Percentiles rank a stretch among this genome's conserved stretches.
phyloP scores from a whole-genome alignment of 2,329 filamentous ascomycete species.

The Apiospora aurea region DNA sequence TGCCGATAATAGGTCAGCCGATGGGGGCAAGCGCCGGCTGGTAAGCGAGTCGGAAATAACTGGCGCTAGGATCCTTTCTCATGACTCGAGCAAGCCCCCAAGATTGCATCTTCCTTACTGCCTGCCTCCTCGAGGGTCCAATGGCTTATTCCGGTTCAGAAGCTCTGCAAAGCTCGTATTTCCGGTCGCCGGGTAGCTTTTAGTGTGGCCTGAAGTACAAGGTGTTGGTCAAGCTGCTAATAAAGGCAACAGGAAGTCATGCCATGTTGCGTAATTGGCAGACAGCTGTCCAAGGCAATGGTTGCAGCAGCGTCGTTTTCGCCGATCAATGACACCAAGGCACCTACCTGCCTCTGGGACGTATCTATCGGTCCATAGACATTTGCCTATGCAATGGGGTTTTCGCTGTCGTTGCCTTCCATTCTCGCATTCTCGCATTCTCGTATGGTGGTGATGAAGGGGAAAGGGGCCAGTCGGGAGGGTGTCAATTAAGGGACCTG shows the following conservation, averaged over 20 bases:
- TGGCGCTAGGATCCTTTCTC: background rate
- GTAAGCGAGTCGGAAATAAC: constrained; percentile 6
- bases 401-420: background rate
- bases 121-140: background rate
- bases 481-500: background rate
- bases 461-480: background rate
- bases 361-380: background rate
- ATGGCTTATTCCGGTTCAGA: background rate
- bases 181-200: background rate
- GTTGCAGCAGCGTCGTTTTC: background rate
- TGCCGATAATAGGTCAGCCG: background rate
- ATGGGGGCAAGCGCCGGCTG: constrained; percentile 6
- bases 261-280: background rate
- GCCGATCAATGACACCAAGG: background rate
- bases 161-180: background rate
- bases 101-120: background rate
- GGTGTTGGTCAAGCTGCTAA: background rate
- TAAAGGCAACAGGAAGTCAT: background rate
- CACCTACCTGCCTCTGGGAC: background rate
- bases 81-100: background rate
- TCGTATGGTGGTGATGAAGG: background rate
- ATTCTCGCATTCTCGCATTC: background rate
- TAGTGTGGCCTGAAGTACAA: background rate
- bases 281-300: background rate
- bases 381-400: background rate